Base-by-base conservation (phyloP, 768 basidiomycete species). In the Lactifluus pinguis region DNA sequence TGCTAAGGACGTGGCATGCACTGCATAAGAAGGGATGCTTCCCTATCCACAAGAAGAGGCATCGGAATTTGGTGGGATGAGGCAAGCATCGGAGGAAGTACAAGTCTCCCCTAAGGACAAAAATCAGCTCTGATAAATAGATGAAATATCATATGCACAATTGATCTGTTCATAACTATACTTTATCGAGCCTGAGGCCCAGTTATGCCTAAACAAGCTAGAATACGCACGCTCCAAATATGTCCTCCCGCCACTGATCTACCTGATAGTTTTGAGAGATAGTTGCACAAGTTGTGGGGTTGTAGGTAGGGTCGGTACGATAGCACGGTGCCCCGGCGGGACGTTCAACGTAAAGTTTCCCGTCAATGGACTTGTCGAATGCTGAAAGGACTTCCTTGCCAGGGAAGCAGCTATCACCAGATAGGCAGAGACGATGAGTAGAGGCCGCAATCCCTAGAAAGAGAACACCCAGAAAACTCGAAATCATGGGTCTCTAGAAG, bases 11-110 rank as follows among this genome's bases (percentile, higher is more conserved):
- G 72, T 68, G 17, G 72, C 73, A 29, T 70, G 62, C 1, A 74
- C 67, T 9, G 67, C 70, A 54, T 66, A 71, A 1, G 72, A 36
- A 0, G 74, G 72, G 6, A 74, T 72, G 49, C 71, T 61, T 8
- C 73, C 73, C 62, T 74, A 73, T 4, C 65, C 69, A 45, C 72
- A 73, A n/a, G 63, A 65, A 17, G 67, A 65, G 17, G 56, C 52
- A 34, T 69, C 62, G 14, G 57, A 36, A 45, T 39, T 29, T 10
- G 49, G 57, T 11, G 50, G 50, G 30, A 51, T 34, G n/a, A 51
- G 30, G n/a, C 57, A 44, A 50, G 38, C 49, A 32, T 52, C 19
- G 6, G 49, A 32, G 15, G 50, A 30, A 32, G 38, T 29, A 32
- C 42, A 53, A 1, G 57, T 59, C 57, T 59, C 57, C 57, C 57